phyloP scores from a whole-genome alignment of 2,329 filamentous ascomycete genomes.

The Corinectria fuckeliana region DNA sequence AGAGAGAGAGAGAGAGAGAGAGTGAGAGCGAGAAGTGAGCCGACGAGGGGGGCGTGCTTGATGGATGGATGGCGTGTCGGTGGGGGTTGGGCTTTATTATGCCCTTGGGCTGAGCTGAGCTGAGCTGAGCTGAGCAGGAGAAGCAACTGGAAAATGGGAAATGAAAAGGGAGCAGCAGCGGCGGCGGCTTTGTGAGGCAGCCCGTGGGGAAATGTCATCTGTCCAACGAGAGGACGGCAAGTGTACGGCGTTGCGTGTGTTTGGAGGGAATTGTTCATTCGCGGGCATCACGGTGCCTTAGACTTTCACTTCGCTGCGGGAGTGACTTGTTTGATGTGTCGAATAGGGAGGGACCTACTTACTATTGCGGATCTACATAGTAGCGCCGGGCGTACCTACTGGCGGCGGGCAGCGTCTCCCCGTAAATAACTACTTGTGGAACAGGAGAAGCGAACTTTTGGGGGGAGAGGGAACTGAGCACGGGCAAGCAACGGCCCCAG shows the following conservation, averaged over 20 bases:
- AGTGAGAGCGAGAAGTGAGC: not conserved
- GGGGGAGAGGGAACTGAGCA: not conserved
- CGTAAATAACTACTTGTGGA: too few species aligned
- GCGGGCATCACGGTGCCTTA: too few species aligned
- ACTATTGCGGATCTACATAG: slow-evolving; percentile 10
- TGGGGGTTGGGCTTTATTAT: not conserved
- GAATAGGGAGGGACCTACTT: not conserved
- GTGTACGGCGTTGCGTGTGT: too few species aligned
- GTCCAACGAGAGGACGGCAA: too few species aligned
- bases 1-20: slow-evolving; percentile 12
- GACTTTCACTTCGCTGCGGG: not conserved
- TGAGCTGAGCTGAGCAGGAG: not conserved
- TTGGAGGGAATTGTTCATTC: too few species aligned
- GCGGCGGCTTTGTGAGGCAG: not conserved
- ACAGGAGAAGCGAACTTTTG: too few species aligned
- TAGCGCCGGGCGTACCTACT: not conserved
- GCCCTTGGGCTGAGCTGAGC: not conserved
- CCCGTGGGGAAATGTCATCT: not conserved
- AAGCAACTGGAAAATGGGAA: too few species aligned
- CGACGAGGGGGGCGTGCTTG: not conserved
- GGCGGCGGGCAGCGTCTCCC: not conserved
- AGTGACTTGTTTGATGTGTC: not conserved
- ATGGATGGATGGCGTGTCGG: not conserved
- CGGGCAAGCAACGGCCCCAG: slow-evolving; percentile 10
- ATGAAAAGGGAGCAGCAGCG: too few species aligned